Evolutionary conservation across 2,329 filamentous ascomycete species (phyloP).

Genomic region (Fusarium albidum): DNA sequence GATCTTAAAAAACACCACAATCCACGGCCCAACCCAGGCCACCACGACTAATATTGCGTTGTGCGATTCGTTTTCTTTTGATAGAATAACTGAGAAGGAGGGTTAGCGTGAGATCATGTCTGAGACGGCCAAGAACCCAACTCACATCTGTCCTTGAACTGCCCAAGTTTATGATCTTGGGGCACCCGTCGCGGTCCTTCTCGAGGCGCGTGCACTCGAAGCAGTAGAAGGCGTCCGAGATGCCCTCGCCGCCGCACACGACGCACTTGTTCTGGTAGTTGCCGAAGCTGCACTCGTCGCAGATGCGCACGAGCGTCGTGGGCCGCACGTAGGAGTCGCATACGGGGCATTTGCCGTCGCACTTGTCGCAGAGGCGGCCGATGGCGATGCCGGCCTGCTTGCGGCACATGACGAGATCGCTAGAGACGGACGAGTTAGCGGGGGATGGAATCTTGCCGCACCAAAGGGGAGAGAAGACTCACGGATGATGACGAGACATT

Average conservation of each 20-base stretch:
- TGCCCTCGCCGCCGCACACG: constrained; percentile 97
- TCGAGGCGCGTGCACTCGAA: constrained; percentile 97
- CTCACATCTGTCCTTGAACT: constrained; percentile 92
- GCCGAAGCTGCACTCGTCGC: constrained; percentile 98
- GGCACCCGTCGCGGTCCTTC: constrained; percentile 96
- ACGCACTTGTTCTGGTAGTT: constrained; percentile 99
- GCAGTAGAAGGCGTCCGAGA: constrained; percentile 98
- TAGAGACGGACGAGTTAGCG: constrained; percentile 49
- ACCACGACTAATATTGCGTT: constrained; percentile 60
- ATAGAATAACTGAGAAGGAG: constrained; percentile 61
- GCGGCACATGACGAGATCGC: constrained; percentile 99
- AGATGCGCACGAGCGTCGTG: constrained; percentile 96
- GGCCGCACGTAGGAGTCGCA: constrained; percentile 99
- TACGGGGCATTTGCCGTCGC: constrained; percentile 98
- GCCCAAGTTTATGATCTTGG: constrained; percentile 98
- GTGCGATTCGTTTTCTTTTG: constrained; percentile 73
- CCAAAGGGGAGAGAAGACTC: constrained; percentile 48
- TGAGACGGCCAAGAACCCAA: constrained; percentile 24
- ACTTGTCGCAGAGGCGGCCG: constrained; percentile 99
- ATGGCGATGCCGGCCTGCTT: constrained; percentile 98
- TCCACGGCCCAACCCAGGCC: constrained; percentile 58
- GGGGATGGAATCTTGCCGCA: neutral
- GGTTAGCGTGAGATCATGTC: constrained; percentile 26
- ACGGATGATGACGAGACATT: constrained; percentile 96
- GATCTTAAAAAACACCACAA: constrained; percentile 24